A percentile compares a stretch with the other conserved stretches of the same genome.
phyloP scores from a whole-genome alignment of 345 rosid genomes.

The Syzygium oleosum region DNA sequence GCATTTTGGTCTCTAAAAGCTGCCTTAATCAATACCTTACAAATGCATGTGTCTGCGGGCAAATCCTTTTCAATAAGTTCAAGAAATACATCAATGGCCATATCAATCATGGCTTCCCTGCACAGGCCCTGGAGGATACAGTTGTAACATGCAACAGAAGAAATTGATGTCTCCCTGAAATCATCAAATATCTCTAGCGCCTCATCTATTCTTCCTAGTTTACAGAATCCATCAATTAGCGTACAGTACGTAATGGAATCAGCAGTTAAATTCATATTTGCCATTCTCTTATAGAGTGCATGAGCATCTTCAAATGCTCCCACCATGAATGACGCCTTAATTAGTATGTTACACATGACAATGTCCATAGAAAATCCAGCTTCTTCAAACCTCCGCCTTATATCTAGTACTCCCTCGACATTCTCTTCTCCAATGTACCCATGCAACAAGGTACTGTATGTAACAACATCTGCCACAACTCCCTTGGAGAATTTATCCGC shows the following conservation, averaged over 20 bases:
- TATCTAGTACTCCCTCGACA: constrained; percentile 37
- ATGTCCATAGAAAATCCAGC: constrained; percentile 48
- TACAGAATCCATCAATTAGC: constrained; percentile 53
- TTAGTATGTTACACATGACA: constrained; percentile 61
- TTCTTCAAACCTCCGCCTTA: constrained; percentile 41
- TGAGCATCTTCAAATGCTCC: constrained; percentile 71
- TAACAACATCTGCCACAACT: constrained; percentile 43
- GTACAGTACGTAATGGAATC: constrained; percentile 49
- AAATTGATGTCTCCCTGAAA: constrained; percentile 34
- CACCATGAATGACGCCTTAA: constrained; percentile 58
- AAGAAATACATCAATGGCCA: constrained; percentile 46
- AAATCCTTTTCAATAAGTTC: constrained; percentile 49
- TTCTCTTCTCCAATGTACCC: constrained; percentile 53
- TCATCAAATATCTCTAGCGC: constrained; percentile 77
- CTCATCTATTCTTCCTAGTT: constrained; percentile 56
- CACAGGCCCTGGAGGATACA: constrained; percentile 55
- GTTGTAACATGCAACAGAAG: constrained; percentile 55
- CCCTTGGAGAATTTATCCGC: constrained; percentile 62
- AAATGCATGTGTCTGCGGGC: constrained; percentile 24
- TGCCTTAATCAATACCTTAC: constrained; percentile 33
- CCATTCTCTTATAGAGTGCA: constrained; percentile 53
- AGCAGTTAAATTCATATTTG: constrained; percentile 44
- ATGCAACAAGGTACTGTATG: constrained; percentile 59
- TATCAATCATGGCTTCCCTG: constrained; percentile 42
- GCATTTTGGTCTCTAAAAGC: constrained; percentile 27